phyloP scores from a whole-genome alignment of 768 basidiomycete species.

The Suillus lakei region DNA sequence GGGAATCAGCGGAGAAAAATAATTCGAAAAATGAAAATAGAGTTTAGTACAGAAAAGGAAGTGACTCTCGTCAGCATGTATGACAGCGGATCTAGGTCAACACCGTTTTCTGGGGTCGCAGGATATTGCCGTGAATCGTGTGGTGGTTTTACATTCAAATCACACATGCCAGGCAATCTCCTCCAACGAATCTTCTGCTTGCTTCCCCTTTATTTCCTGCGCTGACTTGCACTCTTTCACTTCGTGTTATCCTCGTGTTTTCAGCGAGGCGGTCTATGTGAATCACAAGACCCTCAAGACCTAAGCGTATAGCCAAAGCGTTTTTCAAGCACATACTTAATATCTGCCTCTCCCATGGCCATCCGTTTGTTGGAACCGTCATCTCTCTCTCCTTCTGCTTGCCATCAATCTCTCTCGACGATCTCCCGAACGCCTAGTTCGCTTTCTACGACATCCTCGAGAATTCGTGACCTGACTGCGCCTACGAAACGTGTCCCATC shows the following conservation, averaged over 20 bases:
- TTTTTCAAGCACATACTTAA: slow-evolving; percentile 7
- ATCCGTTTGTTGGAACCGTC: slow-evolving; percentile 1
- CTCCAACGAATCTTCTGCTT: slow-evolving; percentile 5
- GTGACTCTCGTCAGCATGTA: not conserved
- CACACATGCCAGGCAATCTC: slow-evolving; percentile 7
- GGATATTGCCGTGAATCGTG: slow-evolving; percentile 10
- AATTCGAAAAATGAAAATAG: not conserved
- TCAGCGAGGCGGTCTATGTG: slow-evolving; percentile 8
- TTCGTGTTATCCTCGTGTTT: slow-evolving; percentile 16
- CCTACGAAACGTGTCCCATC: slow-evolving; percentile 16
- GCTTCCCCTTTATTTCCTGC: slow-evolving; percentile 4
- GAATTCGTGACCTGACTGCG: not conserved
- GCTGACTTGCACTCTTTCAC: not conserved
- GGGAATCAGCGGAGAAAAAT: not conserved
- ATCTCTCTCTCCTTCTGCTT: slow-evolving; percentile 15
- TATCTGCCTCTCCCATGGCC: slow-evolving; percentile 7
- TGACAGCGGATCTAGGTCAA: slow-evolving; percentile 5
- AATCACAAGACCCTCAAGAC: slow-evolving; percentile 9
- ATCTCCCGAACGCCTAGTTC: not conserved
- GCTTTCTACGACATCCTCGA: not conserved
- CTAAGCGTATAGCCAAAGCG: not conserved
- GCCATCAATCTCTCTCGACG: not conserved
- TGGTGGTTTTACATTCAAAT: slow-evolving; percentile 1
- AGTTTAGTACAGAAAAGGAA: not conserved
- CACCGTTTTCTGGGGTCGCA: not conserved